These are phyloP conservation scores for Tylopilus vinaceipallidus DNA, from an alignment of 768 basidiomycete species.

Conservation along the genomic window DNA sequence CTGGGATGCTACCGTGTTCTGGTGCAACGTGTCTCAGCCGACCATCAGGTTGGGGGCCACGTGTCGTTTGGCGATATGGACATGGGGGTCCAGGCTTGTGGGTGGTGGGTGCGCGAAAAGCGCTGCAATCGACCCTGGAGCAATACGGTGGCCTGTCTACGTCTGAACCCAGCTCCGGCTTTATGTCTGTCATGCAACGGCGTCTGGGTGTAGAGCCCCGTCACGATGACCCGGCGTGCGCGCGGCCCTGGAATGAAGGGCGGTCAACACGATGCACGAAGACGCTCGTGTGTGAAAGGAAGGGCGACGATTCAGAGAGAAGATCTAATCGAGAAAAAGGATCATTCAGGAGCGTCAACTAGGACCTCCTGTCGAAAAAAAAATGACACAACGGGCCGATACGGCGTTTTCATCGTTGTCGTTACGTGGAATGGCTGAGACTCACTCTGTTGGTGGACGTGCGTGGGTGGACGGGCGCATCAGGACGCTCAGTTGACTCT, in stretches of 20 bases:
- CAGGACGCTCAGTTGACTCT: background rate
- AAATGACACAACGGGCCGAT: conserved; percentile 14
- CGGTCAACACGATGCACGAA: conserved; percentile 12
- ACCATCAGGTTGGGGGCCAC: conserved; percentile 1
- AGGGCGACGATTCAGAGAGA: conserved; percentile 31
- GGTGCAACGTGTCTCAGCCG: conserved; percentile 13
- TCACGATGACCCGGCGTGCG: background rate
- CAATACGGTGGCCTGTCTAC: background rate
- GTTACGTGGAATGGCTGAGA: background rate
- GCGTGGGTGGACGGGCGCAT: background rate
- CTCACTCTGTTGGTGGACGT: conserved; percentile 3
- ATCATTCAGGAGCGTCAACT: conserved; percentile 29
- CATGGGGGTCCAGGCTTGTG: background rate
- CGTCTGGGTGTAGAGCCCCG: background rate
- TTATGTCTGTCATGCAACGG: background rate
- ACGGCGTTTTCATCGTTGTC: conserved; percentile 23
- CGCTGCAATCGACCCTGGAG: too few relatives aligned
- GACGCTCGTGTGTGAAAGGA: background rate
- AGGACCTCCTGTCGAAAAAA: conserved; percentile 28
- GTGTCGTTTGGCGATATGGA: background rate
- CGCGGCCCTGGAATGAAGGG: conserved; percentile 2
- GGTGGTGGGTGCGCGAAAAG: background rate
- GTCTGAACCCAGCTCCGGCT: too few relatives aligned
- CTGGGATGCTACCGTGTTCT: conserved; percentile 12
- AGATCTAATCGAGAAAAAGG: conserved; percentile 20